Conservation (phyloP, 345 rosid species). For the Excoecaria cochinchinensis region DNA sequence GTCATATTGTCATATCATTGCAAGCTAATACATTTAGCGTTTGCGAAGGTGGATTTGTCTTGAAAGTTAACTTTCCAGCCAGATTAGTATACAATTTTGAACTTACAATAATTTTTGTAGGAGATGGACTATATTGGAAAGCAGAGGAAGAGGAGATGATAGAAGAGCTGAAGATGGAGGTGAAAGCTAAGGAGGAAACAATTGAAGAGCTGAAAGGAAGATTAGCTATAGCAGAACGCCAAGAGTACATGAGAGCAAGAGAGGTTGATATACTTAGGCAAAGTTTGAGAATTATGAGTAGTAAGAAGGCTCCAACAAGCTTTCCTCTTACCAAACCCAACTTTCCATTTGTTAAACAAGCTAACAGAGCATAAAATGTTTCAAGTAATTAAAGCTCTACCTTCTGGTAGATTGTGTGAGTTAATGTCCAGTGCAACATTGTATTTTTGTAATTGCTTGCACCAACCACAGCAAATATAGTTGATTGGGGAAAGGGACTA, state of each 20-base stretch:
- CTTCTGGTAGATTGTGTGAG: background rate
- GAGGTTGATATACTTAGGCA: slow-evolving; percentile 74
- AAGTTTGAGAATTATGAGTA: slow-evolving; percentile 58
- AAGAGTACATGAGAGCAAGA: slow-evolving; percentile 45
- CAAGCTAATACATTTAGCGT: background rate
- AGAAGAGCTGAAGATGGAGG: slow-evolving; percentile 59
- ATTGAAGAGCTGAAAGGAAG: slow-evolving; percentile 45
- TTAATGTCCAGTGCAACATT: background rate
- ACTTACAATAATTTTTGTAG: slow-evolving; percentile 10
- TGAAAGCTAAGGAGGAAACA: slow-evolving; percentile 45
- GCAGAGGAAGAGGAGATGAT: slow-evolving; percentile 45
- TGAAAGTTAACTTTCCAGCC: too few relatives aligned
- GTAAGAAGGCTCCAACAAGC: slow-evolving; percentile 19
- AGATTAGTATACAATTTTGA: too few relatives aligned
- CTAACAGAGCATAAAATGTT: slow-evolving; percentile 1
- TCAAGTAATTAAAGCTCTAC: background rate
- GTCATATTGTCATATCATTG: background rate
- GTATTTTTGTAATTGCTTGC: background rate
- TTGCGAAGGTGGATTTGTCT: too few relatives aligned
- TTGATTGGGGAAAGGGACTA: background rate
- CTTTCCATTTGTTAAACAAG: slow-evolving; percentile 10
- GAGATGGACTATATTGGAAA: slow-evolving; percentile 42
- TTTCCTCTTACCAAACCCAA: slow-evolving; percentile 13
- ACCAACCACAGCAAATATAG: background rate
- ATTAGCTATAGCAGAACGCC: slow-evolving; percentile 44